Base-by-base conservation (phyloP, 768 basidiomycete species). In the Kockovaella imperatae region DNA sequence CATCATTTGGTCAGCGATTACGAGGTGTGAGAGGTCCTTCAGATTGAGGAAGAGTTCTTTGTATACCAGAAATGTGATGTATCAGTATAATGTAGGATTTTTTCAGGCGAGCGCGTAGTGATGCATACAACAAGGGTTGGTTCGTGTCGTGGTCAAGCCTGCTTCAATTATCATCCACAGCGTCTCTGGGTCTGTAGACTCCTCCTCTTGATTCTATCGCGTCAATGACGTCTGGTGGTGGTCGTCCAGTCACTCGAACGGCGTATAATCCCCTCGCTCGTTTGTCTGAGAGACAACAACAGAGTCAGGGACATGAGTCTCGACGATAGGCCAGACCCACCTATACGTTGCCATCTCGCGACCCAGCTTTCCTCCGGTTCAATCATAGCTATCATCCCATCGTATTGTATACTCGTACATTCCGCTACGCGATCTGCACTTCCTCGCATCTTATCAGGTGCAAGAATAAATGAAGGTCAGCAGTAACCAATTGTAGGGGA, bases 281-380 rank as follows among this genome's bases (percentile, higher is more conserved):
- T 73, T 90, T 90, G 54, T 87, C 93, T 95, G 60, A 35, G n/a
- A 7, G 52, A 17, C 31, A 58, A 30, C 40, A 40, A 42, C 23
- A 29, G 18, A 15, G 21, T 46, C 13, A 31, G 25, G 34, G 21
- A n/a, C n/a, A n/a, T 23, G 10, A 21, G n/a, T 26, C 17, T 30
- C 34, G 43, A 41, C 34, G 42, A 35, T 34, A 20, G 8, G n/a
- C 10, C 5, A 29, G 4, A 77, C 83, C 54, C 59, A 91, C 93
- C 81, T 57, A 84, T 88, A 68, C 93, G 75, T 71, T 99, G 91
- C 90, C 91, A 99, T 57, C 86, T 79, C 5, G 87, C 86, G 5
- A 97, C 90, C 95, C 95, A 99, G 68, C 87, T 89, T 40, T 78
- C 77, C 58, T 86, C 82, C 2, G 91, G 84, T 60, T 86, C 80